Evolutionary conservation across 129 eudicot species (phyloP).

Genomic region (Rutidosis leptorrhynchoides): DNA sequence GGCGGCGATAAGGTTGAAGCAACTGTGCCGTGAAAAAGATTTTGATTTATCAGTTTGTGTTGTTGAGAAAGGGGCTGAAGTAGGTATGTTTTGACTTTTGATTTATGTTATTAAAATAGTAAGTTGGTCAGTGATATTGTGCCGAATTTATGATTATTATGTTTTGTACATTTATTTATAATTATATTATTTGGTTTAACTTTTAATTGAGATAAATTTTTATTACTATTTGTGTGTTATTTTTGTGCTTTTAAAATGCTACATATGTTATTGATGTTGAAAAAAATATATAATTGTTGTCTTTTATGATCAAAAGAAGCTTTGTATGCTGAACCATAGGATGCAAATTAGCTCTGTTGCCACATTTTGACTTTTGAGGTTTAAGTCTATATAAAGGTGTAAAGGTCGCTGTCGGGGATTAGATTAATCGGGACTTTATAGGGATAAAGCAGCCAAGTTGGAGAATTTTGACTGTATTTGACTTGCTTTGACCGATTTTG

Average conservation of each 20-base stretch:
- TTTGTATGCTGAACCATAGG: not conserved
- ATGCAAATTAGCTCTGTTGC: not conserved
- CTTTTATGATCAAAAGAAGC: not conserved
- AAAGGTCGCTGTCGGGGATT: too few relatives aligned
- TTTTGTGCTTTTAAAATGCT: not conserved
- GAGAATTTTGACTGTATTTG: too few relatives aligned
- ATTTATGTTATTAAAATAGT: not conserved
- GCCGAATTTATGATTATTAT: not conserved
- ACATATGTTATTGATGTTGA: not conserved
- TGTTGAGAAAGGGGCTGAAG: constrained; percentile 94
- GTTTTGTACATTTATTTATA: not conserved
- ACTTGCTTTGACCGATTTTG: too few relatives aligned
- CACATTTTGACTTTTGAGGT: not conserved
- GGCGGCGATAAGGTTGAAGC: constrained; percentile 88
- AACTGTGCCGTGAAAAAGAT: constrained; percentile 58
- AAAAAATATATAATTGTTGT: not conserved
- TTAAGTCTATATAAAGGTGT: too few relatives aligned
- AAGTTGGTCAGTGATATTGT: not conserved
- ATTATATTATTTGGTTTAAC: not conserved
- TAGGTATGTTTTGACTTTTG: constrained; percentile 44
- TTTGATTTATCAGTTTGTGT: constrained; percentile 80
- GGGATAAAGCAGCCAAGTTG: too few relatives aligned
- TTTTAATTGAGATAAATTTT: too few relatives aligned
- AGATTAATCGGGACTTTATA: too few relatives aligned
- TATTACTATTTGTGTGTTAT: not conserved